Percentiles rank a stretch among this genome's conserved stretches.
phyloP scores from a whole-genome alignment of 768 basidiomycete genomes.

The Collybia sp. region DNA sequence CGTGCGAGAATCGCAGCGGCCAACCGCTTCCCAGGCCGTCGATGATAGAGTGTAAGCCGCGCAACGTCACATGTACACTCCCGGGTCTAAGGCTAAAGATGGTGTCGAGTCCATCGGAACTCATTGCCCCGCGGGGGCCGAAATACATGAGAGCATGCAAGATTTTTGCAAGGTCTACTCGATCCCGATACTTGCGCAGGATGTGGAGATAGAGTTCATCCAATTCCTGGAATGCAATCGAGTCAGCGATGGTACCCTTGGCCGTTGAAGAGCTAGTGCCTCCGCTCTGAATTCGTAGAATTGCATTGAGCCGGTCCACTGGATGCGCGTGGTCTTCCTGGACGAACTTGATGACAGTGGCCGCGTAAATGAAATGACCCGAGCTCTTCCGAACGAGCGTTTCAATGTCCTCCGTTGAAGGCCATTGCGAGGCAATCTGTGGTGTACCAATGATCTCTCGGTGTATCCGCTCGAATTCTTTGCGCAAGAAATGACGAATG shows the following conservation, averaged over 20 bases:
- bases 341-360: conserved; percentile 7
- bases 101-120: too few relatives aligned
- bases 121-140: too few relatives aligned
- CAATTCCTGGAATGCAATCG: too few relatives aligned
- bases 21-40: conserved; percentile 1
- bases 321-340: conserved; percentile 7
- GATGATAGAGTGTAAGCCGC: conserved; percentile 6
- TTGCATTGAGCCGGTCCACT: conserved; percentile 2
- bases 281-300: not conserved
- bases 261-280: not conserved
- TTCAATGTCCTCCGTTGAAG: not conserved
- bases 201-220: too few relatives aligned
- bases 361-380: conserved; percentile 7
- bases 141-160: conserved; percentile 2
- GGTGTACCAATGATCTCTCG: not conserved
- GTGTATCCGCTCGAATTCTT: not conserved
- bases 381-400: conserved; percentile 1
- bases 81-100: conserved; percentile 1
- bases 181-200: too few relatives aligned
- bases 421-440: conserved; percentile 1
- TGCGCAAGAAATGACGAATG: conserved; percentile 3
- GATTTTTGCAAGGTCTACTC: not conserved
- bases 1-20: conserved; percentile 4
- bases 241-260: conserved; percentile 1
- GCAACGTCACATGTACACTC: conserved; percentile 1